Evolutionary conservation across 345 rosid species (phyloP), one percentile per base, ranked within the genome.

Genomic region (Linum usitatissimum): DNA sequence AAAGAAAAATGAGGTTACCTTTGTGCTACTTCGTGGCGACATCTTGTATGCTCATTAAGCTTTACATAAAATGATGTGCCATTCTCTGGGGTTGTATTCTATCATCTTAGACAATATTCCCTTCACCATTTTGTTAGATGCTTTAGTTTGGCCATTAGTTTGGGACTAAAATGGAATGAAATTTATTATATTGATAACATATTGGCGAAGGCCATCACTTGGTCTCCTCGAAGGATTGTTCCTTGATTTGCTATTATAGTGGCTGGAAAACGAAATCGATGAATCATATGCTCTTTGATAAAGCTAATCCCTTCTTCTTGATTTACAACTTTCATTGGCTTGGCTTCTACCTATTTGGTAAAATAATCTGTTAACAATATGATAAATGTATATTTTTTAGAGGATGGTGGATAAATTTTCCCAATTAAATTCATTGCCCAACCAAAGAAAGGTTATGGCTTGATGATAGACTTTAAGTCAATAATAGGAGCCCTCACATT

Each of bases 91-190:
- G n/a, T 61, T 39, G 13, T 39, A 3, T 20, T 42, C 54, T 15
- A 61, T n/a, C 64, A 61, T 61, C n/a, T 61, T 45, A 18, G 20
- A n/a, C 42, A 61, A 15, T 3, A 61, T 42, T 6, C 64, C 53
- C 3, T 30, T 39, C 30, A 61, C 13, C 28, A 61, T 54, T 40
- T 38, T 39, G 20, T 13, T 61, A 13, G 54, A 38, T 0, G 53
- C 64, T 28, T 61, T 3, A 4, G 64, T 54, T 39, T 40, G 55
- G 54, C 64, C 64, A 61, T 61, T 61, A 2, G 12, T 30, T 19
- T 61, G 31, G 4, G 64, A 54, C 5, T 61, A 61, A 54, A 6
- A 61, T 34, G 64, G 66, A 0, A 18, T 63, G 10, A 6, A 63
- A 13, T 48, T 6, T 0, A 63, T 18, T 3, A 63, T 31, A 14